Evolutionary conservation across 2,329 filamentous ascomycete species (phyloP), one percentile per base, ranked within the genome.

Genomic region (Triangularia verruculosa): DNA sequence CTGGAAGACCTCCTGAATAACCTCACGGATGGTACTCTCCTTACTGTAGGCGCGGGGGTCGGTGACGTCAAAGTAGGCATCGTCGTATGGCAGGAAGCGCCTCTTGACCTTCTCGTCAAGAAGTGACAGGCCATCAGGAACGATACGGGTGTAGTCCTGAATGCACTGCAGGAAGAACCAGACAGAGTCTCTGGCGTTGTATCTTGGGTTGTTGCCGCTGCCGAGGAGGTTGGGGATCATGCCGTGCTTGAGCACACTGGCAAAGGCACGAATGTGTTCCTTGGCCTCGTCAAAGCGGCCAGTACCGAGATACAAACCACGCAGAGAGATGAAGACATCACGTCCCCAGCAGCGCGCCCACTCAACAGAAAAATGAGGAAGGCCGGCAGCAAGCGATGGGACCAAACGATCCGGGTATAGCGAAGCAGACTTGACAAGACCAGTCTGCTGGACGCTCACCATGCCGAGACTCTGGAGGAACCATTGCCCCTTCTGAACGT

Each of bases 121-220:
- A 28, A 99, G 79, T 0, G 83, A 79, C 17, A 87, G 71, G 2
- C 95, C 95, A 63, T 93, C 82, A 0, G 95, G 94, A 0, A 87
- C 92, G 71, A 95, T 88, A 58, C 86, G 87, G 54, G 86, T 88
- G 74, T 96, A 99, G 73, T 99, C 95, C 72, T 99, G 95, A 57
- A 98, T 94, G 68, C 91, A 91, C 75, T 99, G 95, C 59, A 99
- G 78, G 81, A 96, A 97, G 82, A 98, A 99, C 95, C 95, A 99
- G 51, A 97, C 87, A 0, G 95, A 97, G 76, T 99, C 95, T 65
- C 95, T 86, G 52, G 95, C 93, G 75, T 99, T 99, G 80, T 98
- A 99, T 25, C 95, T 86, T 2, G 95, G 95, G 15, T 89, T 83
- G 65, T 89, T 91, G 6, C 95, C 93, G 64, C 91, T 92, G 68